These are phyloP conservation scores for Russula vinacea DNA, from an alignment of 768 basidiomycete genomes.

Conservation along the genomic window DNA sequence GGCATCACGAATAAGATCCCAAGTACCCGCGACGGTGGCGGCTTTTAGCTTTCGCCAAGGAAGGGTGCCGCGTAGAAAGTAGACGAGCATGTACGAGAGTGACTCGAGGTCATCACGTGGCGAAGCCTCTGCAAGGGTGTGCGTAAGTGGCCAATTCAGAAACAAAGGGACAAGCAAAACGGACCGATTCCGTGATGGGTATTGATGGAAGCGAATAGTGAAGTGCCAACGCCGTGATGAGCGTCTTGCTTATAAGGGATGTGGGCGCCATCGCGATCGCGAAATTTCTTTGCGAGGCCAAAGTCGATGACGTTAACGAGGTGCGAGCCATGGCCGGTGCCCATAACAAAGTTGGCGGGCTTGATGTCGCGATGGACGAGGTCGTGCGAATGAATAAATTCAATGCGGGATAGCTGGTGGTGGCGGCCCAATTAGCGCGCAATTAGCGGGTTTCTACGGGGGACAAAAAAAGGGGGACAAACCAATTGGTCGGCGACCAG, in stretches of 20 bases:
- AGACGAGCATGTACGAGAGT: slow-evolving; percentile 79
- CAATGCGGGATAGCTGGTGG: slow-evolving; percentile 82
- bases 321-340: slow-evolving; percentile 61
- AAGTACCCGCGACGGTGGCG: slow-evolving; percentile 60
- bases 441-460: slow-evolving; percentile 14
- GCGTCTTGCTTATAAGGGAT: slow-evolving; percentile 71
- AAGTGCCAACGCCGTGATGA: slow-evolving; percentile 78
- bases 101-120: slow-evolving; percentile 79
- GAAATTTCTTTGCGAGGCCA: slow-evolving; percentile 77
- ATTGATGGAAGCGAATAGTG: slow-evolving; percentile 70
- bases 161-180: slow-evolving; percentile 31
- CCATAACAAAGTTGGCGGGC: slow-evolving; percentile 99
- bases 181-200: slow-evolving; percentile 73
- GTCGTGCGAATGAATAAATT: slow-evolving; percentile 94
- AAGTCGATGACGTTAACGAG: slow-evolving; percentile 92
- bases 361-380: slow-evolving; percentile 97
- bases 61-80: slow-evolving; percentile 72
- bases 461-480: slow-evolving; percentile 5
- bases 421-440: slow-evolving; percentile 35
- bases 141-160: slow-evolving; percentile 8
- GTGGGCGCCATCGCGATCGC: slow-evolving; percentile 63
- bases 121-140: slow-evolving; percentile 53
- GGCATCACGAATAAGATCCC: slow-evolving; percentile 73
- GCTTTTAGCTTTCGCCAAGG: slow-evolving; percentile 77
- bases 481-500: slow-evolving; percentile 94